Base-by-base conservation (phyloP, 495 filamentous ascomycete species). In the Sabuloglossum arenarium region DNA sequence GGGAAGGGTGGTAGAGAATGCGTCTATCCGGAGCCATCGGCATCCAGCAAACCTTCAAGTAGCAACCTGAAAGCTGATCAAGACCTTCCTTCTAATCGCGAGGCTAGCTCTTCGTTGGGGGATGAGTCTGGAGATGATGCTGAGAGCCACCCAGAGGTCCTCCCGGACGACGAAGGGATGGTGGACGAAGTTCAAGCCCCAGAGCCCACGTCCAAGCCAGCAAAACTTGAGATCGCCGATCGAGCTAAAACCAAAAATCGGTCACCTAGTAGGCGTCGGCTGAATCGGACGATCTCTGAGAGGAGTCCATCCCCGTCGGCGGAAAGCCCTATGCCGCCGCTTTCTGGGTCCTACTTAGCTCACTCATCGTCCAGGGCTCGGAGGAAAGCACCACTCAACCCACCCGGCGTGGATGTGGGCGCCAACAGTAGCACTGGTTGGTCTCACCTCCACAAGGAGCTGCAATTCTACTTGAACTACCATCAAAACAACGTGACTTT, bases 1-100 rank as follows among this genome's bases (percentile, higher is more conserved):
- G 61, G 79, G 55, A 95, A 94, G 67, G 88, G 87, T 32, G 83
- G 77, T 58, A 75, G 88, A 65, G 85, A 88, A 32, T 95, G 88
- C 63, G 71, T 79, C 53, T 95, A 90, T 66, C 86, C 88, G 10
- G 83, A 84, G 37, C 75, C 79, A 21, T 64, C 76, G n/a, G 68
- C 75, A 27, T 57, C 73, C 28, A 50, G 61, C 34, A 79, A 73
- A 59, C 27, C 66, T 54, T 61, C 65, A 25, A 68, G 70, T 43
- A 53, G 50, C 27, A 27, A 47, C 55, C 66, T 60, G 50, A 53
- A 49, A 49, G 21, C 54, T 21, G 60, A 58, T 21, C 64, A 62
- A 12, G 39, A n/a, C 1, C 39, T 16, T 23, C 39, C 6, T 43
- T 37, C 53, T 28, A 43, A 54, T 24, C 31, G 37, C 59, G 55